Percentiles rank a stretch among this genome's conserved stretches.
Evolutionary conservation across 139 green algal genomes (phyloP).

Genomic region (Chlamydomonas sp.): DNA sequence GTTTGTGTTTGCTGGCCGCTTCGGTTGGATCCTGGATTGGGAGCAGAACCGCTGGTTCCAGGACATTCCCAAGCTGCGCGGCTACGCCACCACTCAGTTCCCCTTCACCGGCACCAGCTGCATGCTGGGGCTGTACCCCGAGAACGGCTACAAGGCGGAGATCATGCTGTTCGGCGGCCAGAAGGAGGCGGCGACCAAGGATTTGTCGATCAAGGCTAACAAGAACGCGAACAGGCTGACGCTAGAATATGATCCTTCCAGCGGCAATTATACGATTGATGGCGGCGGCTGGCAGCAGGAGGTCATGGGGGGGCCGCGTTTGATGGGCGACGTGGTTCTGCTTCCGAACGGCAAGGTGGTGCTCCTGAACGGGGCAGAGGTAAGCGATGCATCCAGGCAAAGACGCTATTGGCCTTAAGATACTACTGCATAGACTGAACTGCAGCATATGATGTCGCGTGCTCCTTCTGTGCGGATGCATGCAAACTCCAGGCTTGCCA

Average conservation of each 20-base stretch:
- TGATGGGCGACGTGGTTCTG: constrained; percentile 41
- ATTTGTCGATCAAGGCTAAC: constrained; percentile 13
- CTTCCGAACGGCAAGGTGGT: constrained; percentile 46
- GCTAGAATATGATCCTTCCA: not conserved
- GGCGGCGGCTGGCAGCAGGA: constrained; percentile 23
- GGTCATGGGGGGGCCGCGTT: constrained; percentile 4
- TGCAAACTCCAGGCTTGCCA: no score
- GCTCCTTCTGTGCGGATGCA: no score
- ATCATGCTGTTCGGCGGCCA: constrained; percentile 40
- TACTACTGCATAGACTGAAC: no score
- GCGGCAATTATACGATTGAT: constrained; percentile 8
- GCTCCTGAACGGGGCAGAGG: constrained; percentile 40
- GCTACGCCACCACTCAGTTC: constrained; percentile 7
- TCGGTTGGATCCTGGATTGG: constrained; percentile 31
- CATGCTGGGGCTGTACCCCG: constrained; percentile 22
- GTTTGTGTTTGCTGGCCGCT: constrained; percentile 41
- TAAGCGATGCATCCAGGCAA: not conserved
- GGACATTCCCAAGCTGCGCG: not conserved
- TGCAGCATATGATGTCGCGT: no score
- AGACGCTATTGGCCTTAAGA: no score
- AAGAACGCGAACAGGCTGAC: not conserved
- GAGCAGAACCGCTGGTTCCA: not conserved
- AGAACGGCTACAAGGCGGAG: not conserved
- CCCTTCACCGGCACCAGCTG: not conserved
- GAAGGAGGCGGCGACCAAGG: not conserved